A percentile compares a stretch with the other conserved stretches of the same genome.
Evolutionary conservation across 305 asterid species (phyloP).

Genomic region (Fraxinus sp.): DNA sequence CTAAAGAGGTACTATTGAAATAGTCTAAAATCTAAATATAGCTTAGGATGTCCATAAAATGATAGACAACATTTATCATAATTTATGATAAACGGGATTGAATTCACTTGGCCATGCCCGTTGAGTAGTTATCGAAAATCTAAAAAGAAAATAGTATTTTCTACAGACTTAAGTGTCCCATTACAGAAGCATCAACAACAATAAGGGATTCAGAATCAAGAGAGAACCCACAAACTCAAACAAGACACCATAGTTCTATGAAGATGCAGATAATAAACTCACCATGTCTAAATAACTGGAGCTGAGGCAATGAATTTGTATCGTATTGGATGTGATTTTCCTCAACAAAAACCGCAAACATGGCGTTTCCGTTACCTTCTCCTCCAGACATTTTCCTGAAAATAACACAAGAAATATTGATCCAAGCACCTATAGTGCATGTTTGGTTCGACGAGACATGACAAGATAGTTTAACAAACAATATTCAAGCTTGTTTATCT

Average conservation of each 20-base stretch:
- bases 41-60: background rate
- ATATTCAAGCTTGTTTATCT: background rate
- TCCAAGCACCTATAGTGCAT: conserved; percentile 21
- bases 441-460: background rate
- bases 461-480: background rate
- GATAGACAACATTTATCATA: background rate
- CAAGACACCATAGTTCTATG: conserved; percentile 22
- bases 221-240: background rate
- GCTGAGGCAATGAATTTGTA: conserved; percentile 51
- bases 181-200: background rate
- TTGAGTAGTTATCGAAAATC: background rate
- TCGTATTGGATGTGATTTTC: conserved; percentile 42
- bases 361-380: conserved; percentile 45
- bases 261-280: conserved; percentile 28
- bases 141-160: background rate
- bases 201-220: background rate
- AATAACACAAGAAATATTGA: conserved; percentile 21
- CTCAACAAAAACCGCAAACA: conserved; percentile 42
- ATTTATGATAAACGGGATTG: background rate
- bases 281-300: conserved; percentile 60
- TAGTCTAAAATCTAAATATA: background rate
- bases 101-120: background rate
- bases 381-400: conserved; percentile 61
- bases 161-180: background rate
- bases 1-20: background rate